Conservation (phyloP, 2,329 filamentous ascomycete species). For the Escovopsis weberi region DNA sequence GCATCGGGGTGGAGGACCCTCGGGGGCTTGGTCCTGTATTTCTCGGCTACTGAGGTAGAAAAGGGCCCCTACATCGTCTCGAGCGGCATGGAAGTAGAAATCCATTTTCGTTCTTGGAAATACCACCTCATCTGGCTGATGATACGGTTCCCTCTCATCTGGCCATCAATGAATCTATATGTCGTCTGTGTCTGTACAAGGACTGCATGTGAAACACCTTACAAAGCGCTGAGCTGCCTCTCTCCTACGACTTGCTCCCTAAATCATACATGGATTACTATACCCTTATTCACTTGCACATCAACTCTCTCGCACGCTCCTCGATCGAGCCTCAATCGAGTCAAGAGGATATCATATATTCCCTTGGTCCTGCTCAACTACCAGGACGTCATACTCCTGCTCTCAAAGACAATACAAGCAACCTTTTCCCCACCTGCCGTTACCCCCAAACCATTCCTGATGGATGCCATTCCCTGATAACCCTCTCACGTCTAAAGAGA, state of each 20-base stretch:
- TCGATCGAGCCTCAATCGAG: too few species aligned
- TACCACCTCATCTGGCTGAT: not conserved
- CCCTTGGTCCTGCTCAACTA: conserved; percentile 1
- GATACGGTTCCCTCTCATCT: too few species aligned
- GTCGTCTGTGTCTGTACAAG: too few species aligned
- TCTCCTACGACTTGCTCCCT: too few species aligned
- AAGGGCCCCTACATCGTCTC: conserved; percentile 12
- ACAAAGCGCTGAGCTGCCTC: too few species aligned
- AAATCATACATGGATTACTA: too few species aligned
- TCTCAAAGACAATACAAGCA: not conserved
- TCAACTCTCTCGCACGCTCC: too few species aligned
- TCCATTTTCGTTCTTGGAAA: conserved; percentile 16
- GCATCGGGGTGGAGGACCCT: conserved; percentile 26
- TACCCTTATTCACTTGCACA: too few species aligned
- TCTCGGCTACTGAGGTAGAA: not conserved
- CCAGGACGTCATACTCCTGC: too few species aligned
- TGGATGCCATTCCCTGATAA: conserved; percentile 1
- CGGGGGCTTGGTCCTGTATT: conserved; percentile 13
- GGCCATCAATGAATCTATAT: too few species aligned
- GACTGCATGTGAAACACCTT: too few species aligned
- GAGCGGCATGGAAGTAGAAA: conserved; percentile 25
- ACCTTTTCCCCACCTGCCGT: conserved; percentile 5
- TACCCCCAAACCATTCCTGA: not conserved
- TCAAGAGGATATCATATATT: not conserved
- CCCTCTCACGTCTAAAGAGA: conserved; percentile 10